phyloP scores from a whole-genome alignment of 2,329 filamentous ascomycete genomes.

The Sporothrix curviconia region DNA sequence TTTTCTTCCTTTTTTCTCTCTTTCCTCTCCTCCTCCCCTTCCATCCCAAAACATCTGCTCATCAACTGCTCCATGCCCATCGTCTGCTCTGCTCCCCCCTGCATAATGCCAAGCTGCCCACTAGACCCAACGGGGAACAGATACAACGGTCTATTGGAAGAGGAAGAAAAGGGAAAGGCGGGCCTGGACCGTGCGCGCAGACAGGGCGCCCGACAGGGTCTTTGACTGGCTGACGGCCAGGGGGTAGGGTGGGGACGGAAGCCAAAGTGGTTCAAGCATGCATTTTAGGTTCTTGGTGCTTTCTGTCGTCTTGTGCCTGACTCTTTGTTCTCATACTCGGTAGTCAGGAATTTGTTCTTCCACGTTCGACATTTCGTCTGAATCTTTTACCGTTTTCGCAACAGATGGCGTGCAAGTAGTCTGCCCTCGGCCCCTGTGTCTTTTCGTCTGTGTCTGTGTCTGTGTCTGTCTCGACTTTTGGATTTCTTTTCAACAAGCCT shows the following conservation, averaged over 20 bases:
- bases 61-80: neutral
- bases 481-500: no score
- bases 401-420: no score
- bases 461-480: no score
- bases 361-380: no score
- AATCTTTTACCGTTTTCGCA: no score
- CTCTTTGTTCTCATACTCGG: no score
- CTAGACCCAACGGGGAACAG: neutral
- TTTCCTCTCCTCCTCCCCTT: neutral
- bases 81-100: neutral
- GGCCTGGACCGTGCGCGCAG: neutral
- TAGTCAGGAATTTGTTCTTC: no score
- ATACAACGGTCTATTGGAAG: neutral
- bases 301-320: neutral
- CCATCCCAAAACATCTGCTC: neutral
- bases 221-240: no score
- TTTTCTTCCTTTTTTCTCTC: neutral
- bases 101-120: constrained; percentile 1
- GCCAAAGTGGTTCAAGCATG: constrained; percentile 3
- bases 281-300: constrained; percentile 3
- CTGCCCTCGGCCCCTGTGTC: no score
- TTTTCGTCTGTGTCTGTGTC: no score
- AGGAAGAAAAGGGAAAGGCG: neutral
- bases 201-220: no score
- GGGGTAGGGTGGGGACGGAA: neutral